phyloP scores from a whole-genome alignment of 2,329 filamentous ascomycete species.

The Ceratocystis colombiana region DNA sequence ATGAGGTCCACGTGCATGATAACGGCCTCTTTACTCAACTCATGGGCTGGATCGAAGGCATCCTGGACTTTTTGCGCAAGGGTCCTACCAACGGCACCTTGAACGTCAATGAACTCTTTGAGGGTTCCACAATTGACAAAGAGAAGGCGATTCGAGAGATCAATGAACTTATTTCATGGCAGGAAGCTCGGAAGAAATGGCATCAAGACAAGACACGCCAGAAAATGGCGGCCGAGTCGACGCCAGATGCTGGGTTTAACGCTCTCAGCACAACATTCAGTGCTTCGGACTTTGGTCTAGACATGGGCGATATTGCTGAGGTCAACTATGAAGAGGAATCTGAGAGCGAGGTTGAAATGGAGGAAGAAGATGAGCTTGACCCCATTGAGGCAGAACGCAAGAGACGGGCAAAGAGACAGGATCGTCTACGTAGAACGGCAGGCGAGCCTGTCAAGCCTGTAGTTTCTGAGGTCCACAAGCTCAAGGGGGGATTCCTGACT shows the following conservation, averaged over 20 bases:
- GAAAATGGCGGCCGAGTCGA: conserved; percentile 83
- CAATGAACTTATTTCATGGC: conserved; percentile 79
- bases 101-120: conserved; percentile 89
- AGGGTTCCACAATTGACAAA: conserved; percentile 62
- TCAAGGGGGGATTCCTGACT: conserved; percentile 67
- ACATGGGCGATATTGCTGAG: conserved; percentile 77
- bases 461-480: conserved; percentile 67
- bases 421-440: conserved; percentile 66
- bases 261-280: conserved; percentile 53
- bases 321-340: conserved; percentile 53
- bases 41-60: conserved; percentile 95
- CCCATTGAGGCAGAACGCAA: conserved; percentile 80
- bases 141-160: conserved; percentile 68
- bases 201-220: conserved; percentile 94
- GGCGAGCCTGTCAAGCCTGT: conserved; percentile 75
- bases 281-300: conserved; percentile 78
- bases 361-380: conserved; percentile 67
- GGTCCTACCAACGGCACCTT: conserved; percentile 77
- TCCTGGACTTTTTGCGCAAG: conserved; percentile 81
- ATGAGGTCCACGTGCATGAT: conserved; percentile 94
- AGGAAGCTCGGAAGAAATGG: conserved; percentile 93
- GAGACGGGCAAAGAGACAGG: conserved; percentile 64
- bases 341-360: conserved; percentile 56
- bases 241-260: conserved; percentile 38
- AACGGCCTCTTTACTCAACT: conserved; percentile 92